Percentiles rank a stretch among this genome's conserved stretches.
Conservation (phyloP, 192 early-diverging fungal genomes). For the Nowakowskiella sp. region DNA sequence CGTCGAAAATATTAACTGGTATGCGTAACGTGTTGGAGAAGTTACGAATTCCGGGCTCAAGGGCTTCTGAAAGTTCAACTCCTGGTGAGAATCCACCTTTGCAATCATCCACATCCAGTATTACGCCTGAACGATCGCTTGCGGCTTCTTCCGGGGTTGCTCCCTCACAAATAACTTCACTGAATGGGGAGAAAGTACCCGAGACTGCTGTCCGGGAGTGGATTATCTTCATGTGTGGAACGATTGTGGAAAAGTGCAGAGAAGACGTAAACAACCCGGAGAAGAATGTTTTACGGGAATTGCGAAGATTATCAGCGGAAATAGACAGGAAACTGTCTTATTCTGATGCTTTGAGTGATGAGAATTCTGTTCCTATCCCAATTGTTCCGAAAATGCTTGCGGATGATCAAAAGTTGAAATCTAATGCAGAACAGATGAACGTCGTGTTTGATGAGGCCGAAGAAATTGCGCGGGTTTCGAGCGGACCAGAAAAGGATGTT, state of each 20-base stretch:
- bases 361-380: not conserved
- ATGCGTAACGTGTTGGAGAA: constrained; percentile 29
- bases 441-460: constrained; percentile 11
- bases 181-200: constrained; percentile 22
- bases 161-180: too few species aligned
- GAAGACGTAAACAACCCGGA: too few species aligned
- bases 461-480: constrained; percentile 11
- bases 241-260: too few species aligned
- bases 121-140: not conserved
- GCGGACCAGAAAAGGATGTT: not conserved
- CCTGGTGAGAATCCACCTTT: not conserved
- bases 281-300: too few species aligned
- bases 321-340: too few species aligned
- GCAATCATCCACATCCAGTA: not conserved
- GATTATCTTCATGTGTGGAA: too few species aligned
- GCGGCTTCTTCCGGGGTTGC: constrained; percentile 6
- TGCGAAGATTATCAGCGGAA: too few species aligned
- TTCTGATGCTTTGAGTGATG: constrained; percentile 3
- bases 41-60: constrained; percentile 11
- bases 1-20: constrained; percentile 7
- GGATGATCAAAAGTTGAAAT: too few species aligned
- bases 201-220: constrained; percentile 21
- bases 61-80: not conserved
- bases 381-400: too few species aligned
- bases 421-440: too few species aligned